Evolutionary conservation across 345 rosid genomes (phyloP).

Genomic region (Dimocarpus longan): DNA sequence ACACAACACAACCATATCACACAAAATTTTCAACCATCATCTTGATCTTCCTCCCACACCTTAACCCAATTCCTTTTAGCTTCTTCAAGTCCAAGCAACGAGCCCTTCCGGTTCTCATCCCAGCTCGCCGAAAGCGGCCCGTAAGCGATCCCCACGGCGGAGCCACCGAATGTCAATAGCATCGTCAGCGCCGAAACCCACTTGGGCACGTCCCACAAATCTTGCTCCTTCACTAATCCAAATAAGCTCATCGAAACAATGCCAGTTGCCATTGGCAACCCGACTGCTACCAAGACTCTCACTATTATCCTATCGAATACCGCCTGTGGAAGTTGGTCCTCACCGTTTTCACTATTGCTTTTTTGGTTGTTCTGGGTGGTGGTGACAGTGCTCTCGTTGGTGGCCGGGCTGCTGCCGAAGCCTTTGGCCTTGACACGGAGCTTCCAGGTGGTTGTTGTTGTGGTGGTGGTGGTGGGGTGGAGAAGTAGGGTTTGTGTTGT

Average conservation of each 20-base stretch:
- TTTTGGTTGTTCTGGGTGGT: conserved; percentile 4
- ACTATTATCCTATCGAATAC: conserved; percentile 50
- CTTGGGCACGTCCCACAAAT: conserved; percentile 56
- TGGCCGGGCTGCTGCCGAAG: conserved; percentile 23
- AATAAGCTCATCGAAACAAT: conserved; percentile 39
- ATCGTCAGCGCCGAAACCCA: conserved; percentile 62
- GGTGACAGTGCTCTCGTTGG: conserved; percentile 13
- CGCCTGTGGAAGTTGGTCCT: conserved; percentile 49
- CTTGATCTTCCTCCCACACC: conserved; percentile 56
- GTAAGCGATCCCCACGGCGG: conserved; percentile 73
- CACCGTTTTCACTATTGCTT: conserved; percentile 32
- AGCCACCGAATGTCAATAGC: conserved; percentile 60
- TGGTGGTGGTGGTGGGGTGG: conserved; percentile 17
- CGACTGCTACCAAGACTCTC: conserved; percentile 52
- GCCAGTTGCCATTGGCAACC: conserved; percentile 48
- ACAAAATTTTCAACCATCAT: neutral
- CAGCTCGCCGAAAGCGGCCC: conserved; percentile 77
- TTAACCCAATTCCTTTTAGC: conserved; percentile 72
- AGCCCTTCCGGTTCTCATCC: conserved; percentile 62
- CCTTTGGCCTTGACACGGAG: conserved; percentile 54
- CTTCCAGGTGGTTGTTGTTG: conserved; percentile 27
- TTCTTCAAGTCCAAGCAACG: conserved; percentile 69
- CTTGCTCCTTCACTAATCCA: conserved; percentile 46
- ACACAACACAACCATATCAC: too few species aligned
- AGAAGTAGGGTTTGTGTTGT: conserved; percentile 8